These are phyloP conservation scores for Cordyceps javanica DNA, from an alignment of 2,329 filamentous ascomycete genomes.

Conservation along the genomic window DNA sequence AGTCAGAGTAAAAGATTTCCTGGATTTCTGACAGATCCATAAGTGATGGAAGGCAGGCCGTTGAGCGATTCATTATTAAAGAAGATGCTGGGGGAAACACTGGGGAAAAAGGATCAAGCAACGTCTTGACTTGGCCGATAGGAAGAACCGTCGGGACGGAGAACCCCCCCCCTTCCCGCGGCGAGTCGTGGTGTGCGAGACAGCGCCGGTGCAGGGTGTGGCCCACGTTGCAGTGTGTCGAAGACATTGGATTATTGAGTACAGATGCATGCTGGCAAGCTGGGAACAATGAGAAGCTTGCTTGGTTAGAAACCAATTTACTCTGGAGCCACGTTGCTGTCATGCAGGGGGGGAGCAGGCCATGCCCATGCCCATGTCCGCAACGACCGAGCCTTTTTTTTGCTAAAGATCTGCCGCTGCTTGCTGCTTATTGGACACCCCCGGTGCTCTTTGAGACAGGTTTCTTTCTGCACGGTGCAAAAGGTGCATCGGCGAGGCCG, in stretches of 20 bases:
- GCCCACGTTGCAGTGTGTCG: not conserved
- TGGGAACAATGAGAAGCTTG: not conserved
- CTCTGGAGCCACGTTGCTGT: not conserved
- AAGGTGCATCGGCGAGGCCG: slow-evolving; percentile 6
- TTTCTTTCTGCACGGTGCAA: not conserved
- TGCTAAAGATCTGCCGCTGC: not conserved
- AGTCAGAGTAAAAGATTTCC: too few species aligned
- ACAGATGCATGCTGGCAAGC: too few species aligned
- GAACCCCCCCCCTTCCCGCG: too few species aligned
- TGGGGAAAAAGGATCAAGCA: not conserved
- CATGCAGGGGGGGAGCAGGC: not conserved
- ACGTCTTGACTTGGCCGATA: not conserved
- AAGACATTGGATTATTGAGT: not conserved
- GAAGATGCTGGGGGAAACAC: not conserved
- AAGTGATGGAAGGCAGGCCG: not conserved
- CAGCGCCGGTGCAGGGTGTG: not conserved
- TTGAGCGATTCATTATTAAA: not conserved
- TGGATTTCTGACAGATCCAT: too few species aligned
- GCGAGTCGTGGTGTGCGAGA: not conserved
- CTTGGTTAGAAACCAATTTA: not conserved
- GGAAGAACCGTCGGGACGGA: not conserved
- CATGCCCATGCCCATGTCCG: not conserved
- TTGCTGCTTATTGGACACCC: not conserved
- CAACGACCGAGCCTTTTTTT: not conserved
- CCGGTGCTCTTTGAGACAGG: slow-evolving; percentile 5